phyloP scores from a whole-genome alignment of 163 green algal species.

The Scenedesmus sp. region DNA sequence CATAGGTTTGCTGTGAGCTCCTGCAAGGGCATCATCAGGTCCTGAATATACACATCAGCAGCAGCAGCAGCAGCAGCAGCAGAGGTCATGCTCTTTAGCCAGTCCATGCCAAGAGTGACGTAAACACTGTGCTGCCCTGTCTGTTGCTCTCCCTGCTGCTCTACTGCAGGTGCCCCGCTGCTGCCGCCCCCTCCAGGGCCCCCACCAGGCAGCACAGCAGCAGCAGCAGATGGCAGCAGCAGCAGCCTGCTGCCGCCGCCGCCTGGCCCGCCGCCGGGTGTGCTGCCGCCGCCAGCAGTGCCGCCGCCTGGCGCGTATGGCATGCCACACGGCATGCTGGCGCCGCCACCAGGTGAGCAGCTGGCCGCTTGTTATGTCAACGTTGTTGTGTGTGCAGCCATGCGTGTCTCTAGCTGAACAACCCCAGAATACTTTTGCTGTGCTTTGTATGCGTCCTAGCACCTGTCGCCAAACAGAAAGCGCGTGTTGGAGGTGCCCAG shows the following conservation, averaged over 20 bases:
- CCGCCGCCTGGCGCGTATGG: slow-evolving; percentile 43
- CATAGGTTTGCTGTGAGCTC: no score
- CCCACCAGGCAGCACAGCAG: slow-evolving; percentile 40
- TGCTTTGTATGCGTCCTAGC: not conserved
- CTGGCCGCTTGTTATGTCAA: no score
- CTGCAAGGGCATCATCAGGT: no score
- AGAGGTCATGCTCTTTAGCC: not conserved
- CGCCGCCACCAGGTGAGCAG: slow-evolving; percentile 6
- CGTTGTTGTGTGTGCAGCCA: no score
- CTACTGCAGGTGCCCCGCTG: slow-evolving; percentile 40
- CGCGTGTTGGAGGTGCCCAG: no score
- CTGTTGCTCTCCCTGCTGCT: not conserved
- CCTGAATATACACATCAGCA: not conserved
- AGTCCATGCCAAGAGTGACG: no score
- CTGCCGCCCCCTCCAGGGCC: slow-evolving; percentile 58
- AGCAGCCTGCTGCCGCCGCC: not conserved
- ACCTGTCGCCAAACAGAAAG: not conserved
- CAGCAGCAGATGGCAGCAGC: slow-evolving; percentile 15
- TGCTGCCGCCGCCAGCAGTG: slow-evolving; percentile 51
- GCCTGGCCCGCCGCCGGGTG: slow-evolving; percentile 17
- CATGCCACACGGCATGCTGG: slow-evolving; percentile 44
- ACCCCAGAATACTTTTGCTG: no score
- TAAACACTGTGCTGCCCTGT: not conserved
- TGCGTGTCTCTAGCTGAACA: not conserved
- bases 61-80: not conserved